Base-by-base conservation (phyloP, 495 filamentous ascomycete genomes). In the Penicillium verhagenii region DNA sequence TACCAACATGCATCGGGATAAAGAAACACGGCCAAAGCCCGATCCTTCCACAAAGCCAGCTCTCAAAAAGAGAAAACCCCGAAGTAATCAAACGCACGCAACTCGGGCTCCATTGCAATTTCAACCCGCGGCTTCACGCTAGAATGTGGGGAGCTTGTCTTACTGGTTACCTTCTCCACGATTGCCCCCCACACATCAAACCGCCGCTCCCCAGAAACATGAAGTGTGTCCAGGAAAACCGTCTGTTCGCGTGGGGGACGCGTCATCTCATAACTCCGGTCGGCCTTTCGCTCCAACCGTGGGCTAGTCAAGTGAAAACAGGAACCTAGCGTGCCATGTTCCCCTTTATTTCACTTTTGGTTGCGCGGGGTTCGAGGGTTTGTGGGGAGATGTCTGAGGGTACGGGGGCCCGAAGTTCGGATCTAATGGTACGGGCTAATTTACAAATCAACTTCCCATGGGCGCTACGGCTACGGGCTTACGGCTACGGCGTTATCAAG, bases 401-500 rank as follows among this genome's bases (percentile, higher is more conserved):
- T n/a, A n/a, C n/a, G n/a, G n/a, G 28, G 28, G 28, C 5, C 28
- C 28, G 28, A 31, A 31, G 7, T 11, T 11, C 28, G 28, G 28
- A 31, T 31, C 5, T 31, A 9, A 31, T 31, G 28, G n/a, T n/a
- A n/a, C n/a, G n/a, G n/a, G n/a, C n/a, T n/a, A n/a, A n/a, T n/a
- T n/a, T 31, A 31, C 7, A 31, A 11, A 10, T 11, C 7, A 11
- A 31, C 28, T 10, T 31, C 28, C 28, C 28, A 11, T 31, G 7
- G 28, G 28, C 28, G 28, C 28, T 10, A 1, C 28, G 28, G 28
- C 28, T 10, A 1, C 28, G 28, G 28, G 28, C n/a, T 19, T 18
- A 40, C 37, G 37, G 37, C 19, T 40, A 40, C 19, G 37, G 37
- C 37, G 37, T 44, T 51, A 35, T 25, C 47, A 56, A 35, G 37